Percentiles rank a stretch among this genome's conserved stretches.
Evolutionary conservation across 2,329 filamentous ascomycete species (phyloP).

Genomic region (Microcyclosporella mali): DNA sequence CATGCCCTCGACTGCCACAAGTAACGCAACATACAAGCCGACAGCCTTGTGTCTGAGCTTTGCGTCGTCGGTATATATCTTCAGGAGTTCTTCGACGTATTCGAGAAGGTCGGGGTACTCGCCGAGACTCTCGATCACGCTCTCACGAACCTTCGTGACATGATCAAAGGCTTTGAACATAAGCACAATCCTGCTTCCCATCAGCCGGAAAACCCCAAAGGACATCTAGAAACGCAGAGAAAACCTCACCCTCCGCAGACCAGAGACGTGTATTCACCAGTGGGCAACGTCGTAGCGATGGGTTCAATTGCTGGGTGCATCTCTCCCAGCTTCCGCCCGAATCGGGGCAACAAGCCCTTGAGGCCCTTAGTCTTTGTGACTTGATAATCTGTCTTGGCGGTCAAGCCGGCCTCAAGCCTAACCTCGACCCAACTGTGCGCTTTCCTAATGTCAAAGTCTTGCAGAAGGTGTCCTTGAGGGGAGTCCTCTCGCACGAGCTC

Average conservation of each 20-base stretch:
- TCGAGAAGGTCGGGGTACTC: slow-evolving; percentile 1
- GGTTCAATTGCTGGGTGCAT: slow-evolving; percentile 1
- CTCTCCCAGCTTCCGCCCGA: slow-evolving; percentile 1
- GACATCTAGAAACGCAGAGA: background rate
- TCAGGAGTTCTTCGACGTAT: background rate
- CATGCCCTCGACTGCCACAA: slow-evolving; percentile 2
- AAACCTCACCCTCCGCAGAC: slow-evolving; percentile 1
- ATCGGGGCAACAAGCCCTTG: background rate
- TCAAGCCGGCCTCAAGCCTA: background rate
- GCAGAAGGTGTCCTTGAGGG: background rate
- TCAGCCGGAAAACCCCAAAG: too few species aligned
- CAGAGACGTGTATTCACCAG: slow-evolving; percentile 2
- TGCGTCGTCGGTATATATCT: background rate
- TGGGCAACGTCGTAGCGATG: background rate
- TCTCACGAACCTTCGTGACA: background rate
- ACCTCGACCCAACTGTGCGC: background rate
- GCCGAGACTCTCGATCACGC: background rate
- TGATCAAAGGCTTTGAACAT: slow-evolving; percentile 1
- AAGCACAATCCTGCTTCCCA: background rate
- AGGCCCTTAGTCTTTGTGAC: slow-evolving; percentile 1
- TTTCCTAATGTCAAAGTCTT: slow-evolving; percentile 1
- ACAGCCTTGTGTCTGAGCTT: background rate
- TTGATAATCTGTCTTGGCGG: background rate
- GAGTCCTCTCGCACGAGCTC: background rate
- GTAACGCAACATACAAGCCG: background rate